Evolutionary conservation across 2,329 filamentous ascomycete species (phyloP).

Genomic region (Apiospora koreana): DNA sequence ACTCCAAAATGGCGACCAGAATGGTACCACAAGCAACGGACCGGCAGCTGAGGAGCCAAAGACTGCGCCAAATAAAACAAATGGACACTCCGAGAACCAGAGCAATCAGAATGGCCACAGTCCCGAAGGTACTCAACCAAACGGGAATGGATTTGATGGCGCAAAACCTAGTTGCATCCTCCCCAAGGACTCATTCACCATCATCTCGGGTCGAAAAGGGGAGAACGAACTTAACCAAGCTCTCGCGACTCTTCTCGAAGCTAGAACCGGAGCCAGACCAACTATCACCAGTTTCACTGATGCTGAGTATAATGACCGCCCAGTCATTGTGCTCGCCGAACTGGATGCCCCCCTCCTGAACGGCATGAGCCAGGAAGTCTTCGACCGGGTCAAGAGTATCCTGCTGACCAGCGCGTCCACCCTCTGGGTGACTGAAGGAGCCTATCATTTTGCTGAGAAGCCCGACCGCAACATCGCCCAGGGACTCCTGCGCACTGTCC

Average conservation of each 20-base stretch:
- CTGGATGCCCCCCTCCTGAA: constrained; percentile 21
- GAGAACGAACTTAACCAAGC: background rate
- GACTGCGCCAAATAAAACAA: background rate
- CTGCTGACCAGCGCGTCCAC: constrained; percentile 18
- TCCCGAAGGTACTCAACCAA: background rate
- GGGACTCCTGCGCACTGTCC: constrained; percentile 28
- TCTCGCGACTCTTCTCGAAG: background rate
- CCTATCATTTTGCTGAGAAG: background rate
- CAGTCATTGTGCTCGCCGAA: constrained; percentile 20
- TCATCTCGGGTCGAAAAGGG: background rate
- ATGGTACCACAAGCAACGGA: background rate
- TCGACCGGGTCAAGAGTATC: constrained; percentile 21
- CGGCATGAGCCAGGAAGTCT: constrained; percentile 16
- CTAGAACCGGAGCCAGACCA: background rate
- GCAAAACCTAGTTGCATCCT: background rate
- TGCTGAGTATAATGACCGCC: background rate
- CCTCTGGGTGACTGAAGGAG: constrained; percentile 4
- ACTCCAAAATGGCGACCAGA: background rate
- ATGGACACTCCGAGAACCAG: background rate
- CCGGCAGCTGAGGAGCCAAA: background rate
- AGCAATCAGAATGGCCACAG: background rate
- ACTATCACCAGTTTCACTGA: background rate
- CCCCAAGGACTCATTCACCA: background rate
- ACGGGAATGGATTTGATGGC: background rate
- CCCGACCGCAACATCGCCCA: constrained; percentile 27